These are phyloP conservation scores for Auricularia sp. DNA, from an alignment of 768 basidiomycete species.

Conservation along the genomic window DNA sequence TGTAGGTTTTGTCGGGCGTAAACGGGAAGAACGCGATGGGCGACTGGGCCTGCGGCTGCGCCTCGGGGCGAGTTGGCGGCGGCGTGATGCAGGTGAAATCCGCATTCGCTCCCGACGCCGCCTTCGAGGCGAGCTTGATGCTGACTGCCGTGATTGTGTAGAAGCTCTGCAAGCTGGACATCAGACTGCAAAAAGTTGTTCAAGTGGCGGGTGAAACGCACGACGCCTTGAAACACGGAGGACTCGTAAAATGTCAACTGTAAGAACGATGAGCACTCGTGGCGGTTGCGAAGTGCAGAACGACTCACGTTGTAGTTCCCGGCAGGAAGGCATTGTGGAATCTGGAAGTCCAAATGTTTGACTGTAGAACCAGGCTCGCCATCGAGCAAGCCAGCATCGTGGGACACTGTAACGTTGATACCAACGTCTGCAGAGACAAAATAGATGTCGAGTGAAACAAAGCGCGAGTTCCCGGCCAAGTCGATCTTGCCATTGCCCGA, in stretches of 20 bases:
- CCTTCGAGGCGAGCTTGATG: background rate
- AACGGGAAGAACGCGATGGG: background rate
- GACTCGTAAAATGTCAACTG: conserved; percentile 5
- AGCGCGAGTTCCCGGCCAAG: background rate
- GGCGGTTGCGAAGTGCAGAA: background rate
- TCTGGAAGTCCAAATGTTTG: conserved; percentile 11
- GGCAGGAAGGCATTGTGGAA: conserved; percentile 14
- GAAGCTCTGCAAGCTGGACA: background rate
- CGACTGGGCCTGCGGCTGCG: background rate
- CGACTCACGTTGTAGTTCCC: conserved; percentile 2
- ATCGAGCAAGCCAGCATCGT: conserved; percentile 1
- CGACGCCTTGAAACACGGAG: conserved; percentile 1
- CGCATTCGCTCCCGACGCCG: background rate
- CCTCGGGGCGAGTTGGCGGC: background rate
- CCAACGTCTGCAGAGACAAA: conserved; percentile 1
- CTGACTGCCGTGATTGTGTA: background rate
- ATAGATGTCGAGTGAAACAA: conserved; percentile 1
- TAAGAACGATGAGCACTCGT: background rate
- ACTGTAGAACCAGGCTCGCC: conserved; percentile 5
- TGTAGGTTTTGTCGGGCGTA: background rate
- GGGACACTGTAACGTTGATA: conserved; percentile 2
- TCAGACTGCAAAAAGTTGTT: background rate
- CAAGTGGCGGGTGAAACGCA: background rate
- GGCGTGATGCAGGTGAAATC: background rate
- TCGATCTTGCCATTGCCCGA: conserved; percentile 2